Conservation (phyloP, 1,139 yeast genomes). For the Saccharomyces hybrid region DNA sequence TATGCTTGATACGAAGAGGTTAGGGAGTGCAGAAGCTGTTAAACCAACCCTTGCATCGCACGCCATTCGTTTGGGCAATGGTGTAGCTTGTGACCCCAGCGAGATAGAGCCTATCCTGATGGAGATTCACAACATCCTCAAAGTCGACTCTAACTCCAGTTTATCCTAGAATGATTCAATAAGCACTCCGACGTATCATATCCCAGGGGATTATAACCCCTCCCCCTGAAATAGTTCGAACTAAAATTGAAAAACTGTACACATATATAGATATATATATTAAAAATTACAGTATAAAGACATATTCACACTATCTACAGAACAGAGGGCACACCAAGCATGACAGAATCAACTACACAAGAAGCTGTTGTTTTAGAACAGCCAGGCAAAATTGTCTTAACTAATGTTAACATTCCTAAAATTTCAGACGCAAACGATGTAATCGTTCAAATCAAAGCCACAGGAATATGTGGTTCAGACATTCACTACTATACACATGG, state of each 20-base stretch:
- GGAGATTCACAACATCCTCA: slow-evolving; percentile 25
- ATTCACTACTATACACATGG: slow-evolving; percentile 79
- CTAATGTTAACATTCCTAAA: not conserved
- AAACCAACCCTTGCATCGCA: slow-evolving; percentile 4
- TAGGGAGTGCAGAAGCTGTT: slow-evolving; percentile 2
- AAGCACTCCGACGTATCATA: not conserved
- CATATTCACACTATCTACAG: not conserved
- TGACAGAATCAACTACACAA: slow-evolving; percentile 5
- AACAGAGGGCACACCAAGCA: too few relatives aligned
- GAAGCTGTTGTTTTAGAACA: slow-evolving; percentile 55
- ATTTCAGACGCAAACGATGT: not conserved
- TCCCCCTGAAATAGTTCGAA: not conserved
- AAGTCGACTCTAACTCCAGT: slow-evolving; percentile 9
- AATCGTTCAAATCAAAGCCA: slow-evolving; percentile 37
- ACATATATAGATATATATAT: not conserved
- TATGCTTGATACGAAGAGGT: slow-evolving; percentile 19
- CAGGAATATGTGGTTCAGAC: slow-evolving; percentile 84
- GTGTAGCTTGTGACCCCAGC: slow-evolving; percentile 27
- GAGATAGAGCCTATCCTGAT: slow-evolving; percentile 23
- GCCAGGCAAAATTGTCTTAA: slow-evolving; percentile 51
- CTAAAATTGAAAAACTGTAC: not conserved
- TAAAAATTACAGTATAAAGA: not conserved
- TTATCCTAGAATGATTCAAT: not conserved
- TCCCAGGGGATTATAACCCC: not conserved
- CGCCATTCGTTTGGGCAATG: slow-evolving; percentile 25